These are phyloP conservation scores for Hymenotorrendiella dingleyae DNA, from an alignment of 2,329 filamentous ascomycete species.

Conservation along the genomic window DNA sequence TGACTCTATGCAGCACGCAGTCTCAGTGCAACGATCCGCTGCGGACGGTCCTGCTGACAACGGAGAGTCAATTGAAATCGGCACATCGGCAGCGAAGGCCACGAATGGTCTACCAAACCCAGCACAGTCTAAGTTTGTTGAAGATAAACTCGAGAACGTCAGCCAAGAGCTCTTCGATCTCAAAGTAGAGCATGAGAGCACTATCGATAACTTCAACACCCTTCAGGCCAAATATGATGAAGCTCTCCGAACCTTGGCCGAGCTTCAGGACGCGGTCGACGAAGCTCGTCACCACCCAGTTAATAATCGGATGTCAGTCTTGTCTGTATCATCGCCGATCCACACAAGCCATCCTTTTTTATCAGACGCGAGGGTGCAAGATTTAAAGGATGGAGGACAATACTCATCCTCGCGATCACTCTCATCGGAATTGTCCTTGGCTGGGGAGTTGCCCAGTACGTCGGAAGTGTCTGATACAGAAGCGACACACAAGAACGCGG, in stretches of 20 bases:
- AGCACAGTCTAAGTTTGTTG: constrained; percentile 77
- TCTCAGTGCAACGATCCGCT: constrained; percentile 19
- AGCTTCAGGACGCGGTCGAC: constrained; percentile 79
- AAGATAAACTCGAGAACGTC: constrained; percentile 86
- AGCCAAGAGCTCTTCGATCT: constrained; percentile 89
- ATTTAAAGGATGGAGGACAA: constrained; percentile 60
- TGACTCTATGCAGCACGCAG: constrained; percentile 20
- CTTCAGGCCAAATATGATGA: constrained; percentile 89
- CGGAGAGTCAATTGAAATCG: constrained; percentile 33
- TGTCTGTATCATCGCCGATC: constrained; percentile 45
- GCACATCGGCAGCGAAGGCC: constrained; percentile 25
- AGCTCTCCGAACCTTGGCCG: constrained; percentile 72
- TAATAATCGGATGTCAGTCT: constrained; percentile 47
- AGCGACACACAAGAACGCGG: constrained; percentile 36
- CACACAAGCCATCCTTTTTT: constrained; percentile 72
- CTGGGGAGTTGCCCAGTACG: constrained; percentile 66
- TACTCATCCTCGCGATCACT: constrained; percentile 82
- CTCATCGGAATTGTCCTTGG: constrained; percentile 88
- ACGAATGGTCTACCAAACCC: constrained; percentile 53
- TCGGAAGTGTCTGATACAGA: constrained; percentile 58
- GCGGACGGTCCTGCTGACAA: constrained; percentile 29
- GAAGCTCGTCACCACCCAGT: constrained; percentile 60
- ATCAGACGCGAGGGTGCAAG: constrained; percentile 67
- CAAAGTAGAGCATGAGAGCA: constrained; percentile 82
- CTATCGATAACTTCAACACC: constrained; percentile 71